Base-by-base conservation (phyloP, 352 stramenopile genomes). In the Globisporangium radiosum region DNA sequence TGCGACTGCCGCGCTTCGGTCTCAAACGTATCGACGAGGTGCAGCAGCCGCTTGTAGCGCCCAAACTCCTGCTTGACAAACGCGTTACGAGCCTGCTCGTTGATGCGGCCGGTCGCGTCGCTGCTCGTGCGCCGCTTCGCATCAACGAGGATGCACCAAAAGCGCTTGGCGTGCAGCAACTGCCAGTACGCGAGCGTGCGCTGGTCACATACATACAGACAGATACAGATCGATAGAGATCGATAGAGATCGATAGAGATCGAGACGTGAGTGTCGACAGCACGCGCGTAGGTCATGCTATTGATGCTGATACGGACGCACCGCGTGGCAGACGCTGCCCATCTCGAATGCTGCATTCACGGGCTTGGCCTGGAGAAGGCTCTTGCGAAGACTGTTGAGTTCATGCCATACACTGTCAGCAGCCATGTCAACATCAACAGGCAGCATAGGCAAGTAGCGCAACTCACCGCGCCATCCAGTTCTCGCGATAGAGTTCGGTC, bases 111-210 rank as follows among this genome's bases (percentile, higher is more conserved):
- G 0, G 64, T 71, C 13, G 57, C 67, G 56, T 85, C 71, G 0
- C 71, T 58, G 59, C 42, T 68, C 45, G 76, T 60, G 13, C 71
- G 72, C 15, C 70, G 63, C 63, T 90, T 90, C 9, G 76, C 77
- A 40, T 90, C 78, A 37, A 94, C 70, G 2, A 92, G n/a, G 14
- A 74, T 73, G 7, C 77, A 87, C 80, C 79, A 90, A 49, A 90
- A 90, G 15, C 77, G 81, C 57, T 94, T 94, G 38, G 85, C 79
- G 39, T 94, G 85, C 7, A 90, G 70, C 38, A 94, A 47, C 47
- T 91, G 76, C 85, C 85, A 94, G 59, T 85, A 94, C 4, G 70
- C 72, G 38, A 92, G 61, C 5, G 77, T 87, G 25, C 85, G 77
- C 85, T 94, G 25, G 25, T 33, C 25, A 33, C 25, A 33, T 33